A percentile compares a stretch with the other conserved stretches of the same genome.
Evolutionary conservation across 192 early-diverging fungal genomes (phyloP).

Genomic region (Backusella morwellensis): DNA sequence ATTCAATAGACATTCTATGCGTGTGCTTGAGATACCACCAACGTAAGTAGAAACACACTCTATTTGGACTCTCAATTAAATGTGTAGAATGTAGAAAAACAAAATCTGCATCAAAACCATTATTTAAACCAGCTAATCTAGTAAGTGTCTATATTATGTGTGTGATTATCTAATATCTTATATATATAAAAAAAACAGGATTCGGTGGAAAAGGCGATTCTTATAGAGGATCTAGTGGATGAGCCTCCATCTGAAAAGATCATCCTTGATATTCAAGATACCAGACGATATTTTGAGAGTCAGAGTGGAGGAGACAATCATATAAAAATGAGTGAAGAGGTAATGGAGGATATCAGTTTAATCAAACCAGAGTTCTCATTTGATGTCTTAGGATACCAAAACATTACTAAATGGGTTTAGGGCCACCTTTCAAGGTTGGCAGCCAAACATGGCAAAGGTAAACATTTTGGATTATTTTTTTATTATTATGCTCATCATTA

Average conservation of each 20-base stretch:
- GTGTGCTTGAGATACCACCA: slow-evolving; percentile 59
- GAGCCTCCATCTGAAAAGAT: slow-evolving; percentile 46
- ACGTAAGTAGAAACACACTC: not conserved
- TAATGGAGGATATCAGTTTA: not conserved
- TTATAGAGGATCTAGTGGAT: slow-evolving; percentile 67
- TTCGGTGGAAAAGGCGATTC: slow-evolving; percentile 55
- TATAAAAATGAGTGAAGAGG: slow-evolving; percentile 11
- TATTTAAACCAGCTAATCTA: not conserved
- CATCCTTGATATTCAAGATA: slow-evolving; percentile 73
- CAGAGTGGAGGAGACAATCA: slow-evolving; percentile 39
- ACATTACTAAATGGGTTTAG: slow-evolving; percentile 15
- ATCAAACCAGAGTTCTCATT: not conserved
- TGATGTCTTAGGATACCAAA: not conserved
- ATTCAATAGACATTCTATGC: slow-evolving; percentile 87
- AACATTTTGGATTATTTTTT: not conserved
- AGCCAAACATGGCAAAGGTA: slow-evolving; percentile 34
- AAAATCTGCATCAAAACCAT: not conserved
- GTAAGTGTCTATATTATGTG: not conserved
- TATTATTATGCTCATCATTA: too few species aligned
- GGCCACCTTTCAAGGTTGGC: slow-evolving; percentile 22
- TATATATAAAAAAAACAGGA: slow-evolving; percentile 23
- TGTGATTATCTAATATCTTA: not conserved
- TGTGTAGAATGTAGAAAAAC: not conserved
- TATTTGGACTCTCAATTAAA: not conserved
- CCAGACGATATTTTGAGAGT: slow-evolving; percentile 74